Percentiles rank a stretch among this genome's conserved stretches.
phyloP scores from a whole-genome alignment of 352 stramenopile genomes.

The Blastocystis sp. region DNA sequence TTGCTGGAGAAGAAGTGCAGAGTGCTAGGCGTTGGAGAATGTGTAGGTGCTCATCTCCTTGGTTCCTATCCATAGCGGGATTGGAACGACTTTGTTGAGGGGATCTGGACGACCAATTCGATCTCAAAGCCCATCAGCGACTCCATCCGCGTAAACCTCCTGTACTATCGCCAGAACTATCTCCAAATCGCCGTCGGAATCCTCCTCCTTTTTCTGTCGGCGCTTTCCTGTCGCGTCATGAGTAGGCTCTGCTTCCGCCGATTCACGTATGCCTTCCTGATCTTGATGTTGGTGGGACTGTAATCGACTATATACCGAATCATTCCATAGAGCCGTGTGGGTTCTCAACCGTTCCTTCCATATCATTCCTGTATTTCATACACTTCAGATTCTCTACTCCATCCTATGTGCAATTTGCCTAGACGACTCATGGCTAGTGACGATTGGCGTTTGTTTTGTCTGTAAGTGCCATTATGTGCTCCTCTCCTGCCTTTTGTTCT shows the following conservation, averaged over 20 bases:
- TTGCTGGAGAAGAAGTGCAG: background rate
- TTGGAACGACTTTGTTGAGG: conserved; percentile 17
- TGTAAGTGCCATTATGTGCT: background rate
- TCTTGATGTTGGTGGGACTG: background rate
- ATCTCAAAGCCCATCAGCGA: conserved; percentile 2
- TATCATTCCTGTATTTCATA: background rate
- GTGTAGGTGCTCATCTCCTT: background rate
- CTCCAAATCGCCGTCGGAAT: background rate
- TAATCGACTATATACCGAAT: background rate
- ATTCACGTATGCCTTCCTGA: background rate
- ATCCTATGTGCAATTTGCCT: background rate
- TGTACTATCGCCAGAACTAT: conserved; percentile 47
- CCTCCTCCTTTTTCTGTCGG: conserved; percentile 13
- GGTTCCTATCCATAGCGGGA: background rate
- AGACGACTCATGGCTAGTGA: background rate
- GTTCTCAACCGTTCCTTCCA: background rate
- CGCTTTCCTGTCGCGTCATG: background rate
- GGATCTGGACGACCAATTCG: background rate
- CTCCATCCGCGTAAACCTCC: background rate
- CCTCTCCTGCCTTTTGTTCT: background rate
- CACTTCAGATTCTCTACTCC: background rate
- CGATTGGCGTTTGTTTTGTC: background rate
- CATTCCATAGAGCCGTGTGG: background rate
- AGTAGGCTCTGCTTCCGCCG: background rate
- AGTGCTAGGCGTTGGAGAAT: conserved; percentile 12